phyloP scores from a whole-genome alignment of 768 basidiomycete species.

The Termitomyces sp. region DNA sequence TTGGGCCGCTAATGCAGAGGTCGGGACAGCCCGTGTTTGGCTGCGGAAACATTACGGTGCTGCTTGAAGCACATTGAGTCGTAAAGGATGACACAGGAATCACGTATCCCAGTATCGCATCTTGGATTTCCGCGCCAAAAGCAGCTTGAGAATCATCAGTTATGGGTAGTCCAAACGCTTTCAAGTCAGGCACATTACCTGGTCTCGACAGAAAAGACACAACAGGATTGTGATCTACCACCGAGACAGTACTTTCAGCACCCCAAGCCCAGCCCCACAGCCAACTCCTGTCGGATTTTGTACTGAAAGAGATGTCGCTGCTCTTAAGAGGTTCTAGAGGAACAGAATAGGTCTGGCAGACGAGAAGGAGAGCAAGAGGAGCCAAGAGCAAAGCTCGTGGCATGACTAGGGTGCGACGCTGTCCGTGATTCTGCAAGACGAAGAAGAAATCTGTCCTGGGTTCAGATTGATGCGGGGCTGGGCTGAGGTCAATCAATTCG shows the following conservation, averaged over 20 bases:
- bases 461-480: neutral
- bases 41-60: constrained; percentile 16
- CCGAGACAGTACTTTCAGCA: constrained; percentile 63
- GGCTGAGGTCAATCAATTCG: neutral
- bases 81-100: constrained; percentile 68
- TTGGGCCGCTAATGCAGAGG: constrained; percentile 52
- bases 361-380: constrained; percentile 17
- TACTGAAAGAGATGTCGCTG: constrained; percentile 21
- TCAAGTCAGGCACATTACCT: constrained; percentile 25
- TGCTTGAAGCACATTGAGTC: constrained; percentile 38
- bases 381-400: constrained; percentile 21
- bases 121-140: constrained; percentile 69
- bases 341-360: constrained; percentile 14
- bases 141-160: constrained; percentile 37
- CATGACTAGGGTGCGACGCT: constrained; percentile 11
- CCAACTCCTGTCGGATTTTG: constrained; percentile 51
- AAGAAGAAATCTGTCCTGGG: neutral
- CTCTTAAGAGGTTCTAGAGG: constrained; percentile 23
- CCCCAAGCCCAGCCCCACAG: constrained; percentile 67
- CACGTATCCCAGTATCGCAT: constrained; percentile 66
- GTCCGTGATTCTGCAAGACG: neutral
- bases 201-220: constrained; percentile 68
- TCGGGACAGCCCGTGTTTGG: constrained; percentile 63
- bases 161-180: neutral
- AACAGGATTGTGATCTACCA: constrained; percentile 71